Conservation (phyloP, 2,329 filamentous ascomycete genomes). For the Grosmannia serpens region DNA sequence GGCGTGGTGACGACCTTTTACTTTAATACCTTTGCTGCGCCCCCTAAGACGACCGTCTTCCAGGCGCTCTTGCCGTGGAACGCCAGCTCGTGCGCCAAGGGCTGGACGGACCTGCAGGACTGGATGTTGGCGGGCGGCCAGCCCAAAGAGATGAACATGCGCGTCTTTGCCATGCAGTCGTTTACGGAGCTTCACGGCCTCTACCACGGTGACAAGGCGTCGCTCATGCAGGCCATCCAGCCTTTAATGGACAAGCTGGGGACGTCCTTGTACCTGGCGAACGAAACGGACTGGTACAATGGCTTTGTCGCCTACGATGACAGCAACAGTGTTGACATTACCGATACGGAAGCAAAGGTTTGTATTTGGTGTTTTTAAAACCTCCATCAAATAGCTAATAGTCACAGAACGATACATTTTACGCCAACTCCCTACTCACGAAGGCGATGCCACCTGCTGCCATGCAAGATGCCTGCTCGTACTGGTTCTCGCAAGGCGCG, state of each 20-base stretch:
- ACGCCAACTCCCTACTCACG: constrained; percentile 18
- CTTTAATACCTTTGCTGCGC: constrained; percentile 27
- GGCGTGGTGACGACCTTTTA: constrained; percentile 27
- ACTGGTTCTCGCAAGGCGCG: constrained; percentile 14
- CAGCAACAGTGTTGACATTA: constrained; percentile 16
- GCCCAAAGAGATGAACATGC: constrained; percentile 19
- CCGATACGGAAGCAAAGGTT: constrained; percentile 15
- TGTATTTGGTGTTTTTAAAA: not conserved
- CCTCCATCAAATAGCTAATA: not conserved
- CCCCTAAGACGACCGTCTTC: constrained; percentile 20
- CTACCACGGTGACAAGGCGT: constrained; percentile 15
- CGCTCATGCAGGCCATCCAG: constrained; percentile 12
- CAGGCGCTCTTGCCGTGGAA: constrained; percentile 16
- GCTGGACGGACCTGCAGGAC: constrained; percentile 16
- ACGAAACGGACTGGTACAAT: constrained; percentile 17
- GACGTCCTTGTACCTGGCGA: constrained; percentile 12
- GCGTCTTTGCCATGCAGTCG: constrained; percentile 15
- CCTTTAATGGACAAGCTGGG: constrained; percentile 15
- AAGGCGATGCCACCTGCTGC: constrained; percentile 15
- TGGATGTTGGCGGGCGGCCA: constrained; percentile 14
- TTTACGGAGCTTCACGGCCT: constrained; percentile 18
- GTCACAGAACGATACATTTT: constrained; percentile 18
- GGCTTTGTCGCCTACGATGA: constrained; percentile 21
- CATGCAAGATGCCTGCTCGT: constrained; percentile 16
- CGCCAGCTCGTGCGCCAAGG: constrained; percentile 12